phyloP scores from a whole-genome alignment of 1,284 basidiomycete genomes.

The Erythrobasidium hasegawianum region DNA sequence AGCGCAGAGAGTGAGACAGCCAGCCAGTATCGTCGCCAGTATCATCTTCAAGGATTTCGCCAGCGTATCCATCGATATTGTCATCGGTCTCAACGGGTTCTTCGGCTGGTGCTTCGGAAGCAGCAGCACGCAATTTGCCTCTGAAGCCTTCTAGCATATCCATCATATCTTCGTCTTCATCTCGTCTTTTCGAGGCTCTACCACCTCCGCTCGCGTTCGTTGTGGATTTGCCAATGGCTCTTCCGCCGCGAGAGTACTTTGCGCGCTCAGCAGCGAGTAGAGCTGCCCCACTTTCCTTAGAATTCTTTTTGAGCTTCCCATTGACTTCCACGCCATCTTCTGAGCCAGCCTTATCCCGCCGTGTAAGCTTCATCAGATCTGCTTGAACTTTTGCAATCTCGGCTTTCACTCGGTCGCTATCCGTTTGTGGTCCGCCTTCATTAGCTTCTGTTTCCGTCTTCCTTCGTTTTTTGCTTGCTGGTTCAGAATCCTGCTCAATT shows the following conservation, averaged over 20 bases:
- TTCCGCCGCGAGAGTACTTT: conserved; percentile 37
- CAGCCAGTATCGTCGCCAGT: conserved; percentile 36
- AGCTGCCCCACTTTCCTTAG: conserved; percentile 34
- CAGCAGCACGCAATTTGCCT: conserved; percentile 38
- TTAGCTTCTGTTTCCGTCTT: conserved; percentile 1
- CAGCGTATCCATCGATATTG: conserved; percentile 16
- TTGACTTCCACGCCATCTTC: conserved; percentile 28
- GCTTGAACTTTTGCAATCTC: conserved; percentile 85
- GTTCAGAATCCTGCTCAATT: neutral
- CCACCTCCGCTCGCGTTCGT: neutral
- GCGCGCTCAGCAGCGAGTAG: conserved; percentile 45
- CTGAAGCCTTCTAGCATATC: conserved; percentile 39
- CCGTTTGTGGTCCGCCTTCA: neutral
- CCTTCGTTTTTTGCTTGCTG: neutral
- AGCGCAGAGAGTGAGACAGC: conserved; percentile 42
- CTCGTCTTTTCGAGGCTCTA: conserved; percentile 35
- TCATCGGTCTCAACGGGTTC: conserved; percentile 19
- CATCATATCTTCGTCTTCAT: conserved; percentile 39
- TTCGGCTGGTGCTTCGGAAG: conserved; percentile 15
- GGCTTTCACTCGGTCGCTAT: conserved; percentile 62
- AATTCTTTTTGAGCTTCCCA: conserved; percentile 36
- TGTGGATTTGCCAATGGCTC: conserved; percentile 8
- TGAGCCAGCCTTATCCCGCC: conserved; percentile 20
- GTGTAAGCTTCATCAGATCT: conserved; percentile 57
- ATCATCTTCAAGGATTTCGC: conserved; percentile 30